A percentile compares a stretch with the other conserved stretches of the same genome.
Evolutionary conservation across 768 basidiomycete genomes (phyloP).

Genomic region (Suillus paluster): DNA sequence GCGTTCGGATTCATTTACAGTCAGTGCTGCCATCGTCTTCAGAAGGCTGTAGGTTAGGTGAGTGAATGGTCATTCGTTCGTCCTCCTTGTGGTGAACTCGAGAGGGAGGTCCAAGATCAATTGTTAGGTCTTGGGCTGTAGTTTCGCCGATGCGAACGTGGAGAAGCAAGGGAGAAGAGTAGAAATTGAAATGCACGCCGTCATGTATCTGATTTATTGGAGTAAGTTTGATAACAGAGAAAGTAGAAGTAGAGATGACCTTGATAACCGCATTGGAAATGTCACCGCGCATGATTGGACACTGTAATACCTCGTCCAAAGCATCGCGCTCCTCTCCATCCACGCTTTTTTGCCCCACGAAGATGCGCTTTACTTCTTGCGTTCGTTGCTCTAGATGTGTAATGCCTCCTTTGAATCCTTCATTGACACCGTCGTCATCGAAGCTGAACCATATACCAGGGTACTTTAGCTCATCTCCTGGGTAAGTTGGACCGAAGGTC

Average conservation of each 20-base stretch:
- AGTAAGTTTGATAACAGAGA: neutral
- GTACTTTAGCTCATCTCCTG: conserved; percentile 75
- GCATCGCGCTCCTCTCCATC: conserved; percentile 63
- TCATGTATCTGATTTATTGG: conserved; percentile 59
- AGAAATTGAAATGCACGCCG: conserved; percentile 72
- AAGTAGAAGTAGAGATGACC: conserved; percentile 38
- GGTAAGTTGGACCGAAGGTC: conserved; percentile 84
- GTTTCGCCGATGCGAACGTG: conserved; percentile 73
- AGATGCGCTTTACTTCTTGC: conserved; percentile 77
- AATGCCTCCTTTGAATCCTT: conserved; percentile 52
- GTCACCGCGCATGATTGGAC: conserved; percentile 72
- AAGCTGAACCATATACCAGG: conserved; percentile 87
- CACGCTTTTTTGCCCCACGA: conserved; percentile 70
- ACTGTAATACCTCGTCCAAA: conserved; percentile 73
- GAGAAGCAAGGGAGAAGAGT: conserved; percentile 53
- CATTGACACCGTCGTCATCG: conserved; percentile 69
- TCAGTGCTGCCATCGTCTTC: conserved; percentile 57
- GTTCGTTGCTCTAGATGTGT: conserved; percentile 60
- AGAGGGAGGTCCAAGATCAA: conserved; percentile 80
- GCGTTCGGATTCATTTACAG: conserved; percentile 40
- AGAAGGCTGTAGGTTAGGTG: conserved; percentile 43
- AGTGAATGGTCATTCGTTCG: conserved; percentile 84
- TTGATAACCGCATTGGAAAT: conserved; percentile 69
- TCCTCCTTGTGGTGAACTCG: conserved; percentile 88
- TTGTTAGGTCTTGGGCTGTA: conserved; percentile 78